Base-by-base conservation (phyloP, 2,329 filamentous ascomycete species). In the Alternaria arbusti region DNA sequence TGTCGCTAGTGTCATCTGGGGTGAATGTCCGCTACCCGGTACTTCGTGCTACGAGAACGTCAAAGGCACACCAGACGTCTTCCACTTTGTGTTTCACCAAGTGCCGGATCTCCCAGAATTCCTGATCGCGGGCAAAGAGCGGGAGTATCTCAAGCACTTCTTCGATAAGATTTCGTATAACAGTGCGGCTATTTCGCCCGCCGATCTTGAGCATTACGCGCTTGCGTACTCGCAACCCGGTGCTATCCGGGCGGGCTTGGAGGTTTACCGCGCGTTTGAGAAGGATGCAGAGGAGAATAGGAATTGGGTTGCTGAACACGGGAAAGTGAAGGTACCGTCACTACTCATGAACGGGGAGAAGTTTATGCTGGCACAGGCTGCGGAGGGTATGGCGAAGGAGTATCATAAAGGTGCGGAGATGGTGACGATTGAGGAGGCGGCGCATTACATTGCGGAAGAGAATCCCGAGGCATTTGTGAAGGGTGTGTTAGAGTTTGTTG, bases 1-100 rank as follows among this genome's bases (percentile, higher is more conserved):
- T 36, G 74, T 78, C 0, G 74, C 73, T 1, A 81, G 74, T 81
- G 82, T 62, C 2, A 46, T 59, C 1, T 59, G 57, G 57, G 57
- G 57, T 5, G 57, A 59, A 30, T 59, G 57, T 6, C 57, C 49
- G 2, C 26, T 59, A 9, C 57, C 57, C 6, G 49, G 57, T 13
- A 59, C 57, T 1, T 59, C 57, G 1, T 59, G 30, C 15, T 59
- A 59, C 20, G 57, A 59, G 26, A 6, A 25, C 1, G 13, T 46
- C 6, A 59, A 59, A 13, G 17, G 36, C 11, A 54, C 20, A 1
- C 20, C 40, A 0, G 57, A 54, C 6, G 17, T 54, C 8, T 54
- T 59, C n/a, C 57, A 54, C n/a, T 59, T 54, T 13, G 57, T 59
- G 0, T 59, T 59, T 2, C 56, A 59, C 5, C 56, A 59, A 4